Evolutionary conservation across 805 yeast genomes (phyloP).

Genomic region (Yamadazyma nakazawae): DNA sequence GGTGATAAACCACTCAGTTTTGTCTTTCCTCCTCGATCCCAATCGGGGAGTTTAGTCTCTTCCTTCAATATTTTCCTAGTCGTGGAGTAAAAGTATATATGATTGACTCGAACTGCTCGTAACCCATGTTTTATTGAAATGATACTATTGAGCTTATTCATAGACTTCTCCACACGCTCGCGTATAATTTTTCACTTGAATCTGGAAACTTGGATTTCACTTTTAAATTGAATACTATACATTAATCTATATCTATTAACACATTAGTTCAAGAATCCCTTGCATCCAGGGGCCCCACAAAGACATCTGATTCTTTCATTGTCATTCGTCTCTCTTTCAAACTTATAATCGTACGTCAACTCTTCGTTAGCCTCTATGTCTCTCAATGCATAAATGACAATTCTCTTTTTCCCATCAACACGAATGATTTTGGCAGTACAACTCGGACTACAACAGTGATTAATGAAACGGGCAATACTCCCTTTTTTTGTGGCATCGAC

Average conservation of each 20-base stretch:
- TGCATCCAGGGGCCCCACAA: constrained; percentile 94
- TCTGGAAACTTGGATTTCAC: neutral
- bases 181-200: neutral
- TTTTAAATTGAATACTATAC: neutral
- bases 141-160: neutral
- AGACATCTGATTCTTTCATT: constrained; percentile 85
- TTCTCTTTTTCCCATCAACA: constrained; percentile 90
- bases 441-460: constrained; percentile 96
- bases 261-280: constrained; percentile 75
- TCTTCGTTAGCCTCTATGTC: constrained; percentile 90
- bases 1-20: constrained; percentile 31
- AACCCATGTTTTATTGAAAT: neutral
- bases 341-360: constrained; percentile 92
- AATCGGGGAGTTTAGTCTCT: constrained; percentile 14
- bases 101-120: neutral
- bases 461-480: constrained; percentile 94
- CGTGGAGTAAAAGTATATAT: neutral
- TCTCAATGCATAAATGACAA: constrained; percentile 88
- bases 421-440: constrained; percentile 96
- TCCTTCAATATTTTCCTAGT: neutral
- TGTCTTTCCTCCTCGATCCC: constrained; percentile 43
- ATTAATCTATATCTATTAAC: constrained; percentile 1
- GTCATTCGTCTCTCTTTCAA: constrained; percentile 86
- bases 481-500: constrained; percentile 97
- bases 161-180: neutral